Conservation (phyloP, 176 grass and related monocot genomes). For the Poa pratensis region DNA sequence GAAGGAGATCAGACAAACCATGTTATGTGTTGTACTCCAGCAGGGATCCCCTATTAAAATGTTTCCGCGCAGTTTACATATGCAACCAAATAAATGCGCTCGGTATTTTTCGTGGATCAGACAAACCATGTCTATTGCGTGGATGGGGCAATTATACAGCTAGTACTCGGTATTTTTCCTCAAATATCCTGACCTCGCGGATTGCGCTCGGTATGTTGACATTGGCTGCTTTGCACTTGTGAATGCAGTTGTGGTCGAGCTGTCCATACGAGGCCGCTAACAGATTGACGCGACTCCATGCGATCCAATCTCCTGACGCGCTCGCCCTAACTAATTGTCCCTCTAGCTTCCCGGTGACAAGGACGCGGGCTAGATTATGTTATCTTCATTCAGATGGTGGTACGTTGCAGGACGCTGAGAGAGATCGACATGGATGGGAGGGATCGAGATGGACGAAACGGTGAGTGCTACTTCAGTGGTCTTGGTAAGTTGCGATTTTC, state of each 20-base stretch:
- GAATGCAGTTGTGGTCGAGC: background rate
- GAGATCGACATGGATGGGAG: background rate
- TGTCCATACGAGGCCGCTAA: background rate
- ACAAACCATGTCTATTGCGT: too few species aligned
- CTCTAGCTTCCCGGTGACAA: conserved; percentile 7
- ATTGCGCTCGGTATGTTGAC: background rate
- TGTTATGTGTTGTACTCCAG: background rate
- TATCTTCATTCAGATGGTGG: conserved; percentile 31
- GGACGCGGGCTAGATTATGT: conserved; percentile 27
- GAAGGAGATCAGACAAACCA: conserved; percentile 33
- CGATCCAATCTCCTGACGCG: background rate
- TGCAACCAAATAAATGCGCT: background rate
- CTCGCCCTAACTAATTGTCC: background rate
- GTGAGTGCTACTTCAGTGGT: background rate
- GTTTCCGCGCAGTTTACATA: background rate
- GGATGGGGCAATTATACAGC: too few species aligned
- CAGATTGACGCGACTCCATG: background rate
- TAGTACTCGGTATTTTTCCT: too few species aligned
- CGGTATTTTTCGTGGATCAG: too few species aligned
- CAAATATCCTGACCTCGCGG: too few species aligned
- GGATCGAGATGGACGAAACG: too few species aligned
- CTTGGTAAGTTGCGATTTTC: background rate
- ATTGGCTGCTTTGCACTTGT: background rate
- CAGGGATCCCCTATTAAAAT: background rate
- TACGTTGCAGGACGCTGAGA: background rate